Base-by-base conservation (phyloP, 2,329 filamentous ascomycete species). In the Bisporella sp. region DNA sequence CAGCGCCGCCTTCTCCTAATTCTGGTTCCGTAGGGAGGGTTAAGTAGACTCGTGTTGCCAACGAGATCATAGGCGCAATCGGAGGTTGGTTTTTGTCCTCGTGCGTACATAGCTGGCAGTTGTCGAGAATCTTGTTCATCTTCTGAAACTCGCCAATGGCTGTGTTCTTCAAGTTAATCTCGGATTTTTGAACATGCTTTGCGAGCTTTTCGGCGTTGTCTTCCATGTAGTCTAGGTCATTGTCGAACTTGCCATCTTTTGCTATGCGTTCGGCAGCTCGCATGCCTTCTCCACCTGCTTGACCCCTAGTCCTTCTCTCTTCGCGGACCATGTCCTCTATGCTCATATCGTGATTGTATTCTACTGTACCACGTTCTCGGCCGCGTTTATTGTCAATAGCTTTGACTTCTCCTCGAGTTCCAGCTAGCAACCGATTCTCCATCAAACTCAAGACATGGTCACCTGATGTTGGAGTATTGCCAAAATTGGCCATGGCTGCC, bases 251-350 rank as follows among this genome's bases (percentile, higher is more conserved):
- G 45, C 71, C 80, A 67, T 99, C 93, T 65, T 95, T 95, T 48
- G 91, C 89, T 59, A 99, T 99, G 53, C 91, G 83, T 66, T 97
- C 91, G 3, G 93, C 93, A 32, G 96, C 79, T 4, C 87, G 81
- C 59, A 84, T 75, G 1, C 87, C 88, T 64, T 96, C 91, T 48
- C 89, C 89, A 41, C 87, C 89, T 4, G 75, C 73, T 62, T 89
- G 82, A 12, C 84, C 84, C 52, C 83, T 84, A 4, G 89, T 96
- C 49, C 92, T 85, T 35, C 89, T 82, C 69, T 99, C 93, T 68
- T 97, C 91, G 31, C 89, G 83, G 13, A 99, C 82, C 93, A 99
- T 99, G 67, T 99, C 93, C 48, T 95, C 90, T 53, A 99, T 87
- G 31, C 76, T 85, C 90, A 99, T 97, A 61, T 97, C 90, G 48